Evolutionary conservation across 179 eudicot species (phyloP).

Genomic region (Vitellaria paradoxa): DNA sequence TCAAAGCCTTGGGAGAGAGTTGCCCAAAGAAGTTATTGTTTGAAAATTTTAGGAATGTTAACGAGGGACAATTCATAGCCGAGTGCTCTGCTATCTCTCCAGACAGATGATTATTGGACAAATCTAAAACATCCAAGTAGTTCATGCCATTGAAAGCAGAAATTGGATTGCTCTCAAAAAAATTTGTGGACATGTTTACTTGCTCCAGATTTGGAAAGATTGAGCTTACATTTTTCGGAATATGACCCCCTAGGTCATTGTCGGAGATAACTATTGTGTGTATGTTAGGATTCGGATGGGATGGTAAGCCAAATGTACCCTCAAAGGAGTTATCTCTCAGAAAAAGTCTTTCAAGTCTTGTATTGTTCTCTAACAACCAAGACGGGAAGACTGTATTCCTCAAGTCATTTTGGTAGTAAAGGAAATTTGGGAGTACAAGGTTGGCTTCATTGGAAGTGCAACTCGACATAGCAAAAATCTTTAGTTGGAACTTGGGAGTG

Average conservation of each 20-base stretch:
- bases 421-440: no score
- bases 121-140: background rate
- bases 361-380: no score
- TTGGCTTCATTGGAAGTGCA: background rate
- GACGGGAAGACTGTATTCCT: no score
- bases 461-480: background rate
- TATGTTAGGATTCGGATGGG: background rate
- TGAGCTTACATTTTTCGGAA: slow-evolving; percentile 10
- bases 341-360: no score
- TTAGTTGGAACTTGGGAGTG: no score
- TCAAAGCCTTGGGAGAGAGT: background rate
- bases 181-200: slow-evolving; percentile 9
- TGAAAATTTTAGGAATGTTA: background rate
- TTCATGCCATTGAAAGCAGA: background rate
- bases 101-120: slow-evolving; percentile 14
- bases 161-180: slow-evolving; percentile 1
- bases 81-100: background rate
- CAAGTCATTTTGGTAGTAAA: no score
- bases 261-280: background rate
- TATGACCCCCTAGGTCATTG: slow-evolving; percentile 3
- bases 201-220: background rate
- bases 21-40: slow-evolving; percentile 12
- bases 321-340: no score
- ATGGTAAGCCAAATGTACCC: no score
- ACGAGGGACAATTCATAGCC: background rate